Percentiles rank a stretch among this genome's conserved stretches.
phyloP scores from a whole-genome alignment of 1,284 basidiomycete species.

The Waitea zeae region DNA sequence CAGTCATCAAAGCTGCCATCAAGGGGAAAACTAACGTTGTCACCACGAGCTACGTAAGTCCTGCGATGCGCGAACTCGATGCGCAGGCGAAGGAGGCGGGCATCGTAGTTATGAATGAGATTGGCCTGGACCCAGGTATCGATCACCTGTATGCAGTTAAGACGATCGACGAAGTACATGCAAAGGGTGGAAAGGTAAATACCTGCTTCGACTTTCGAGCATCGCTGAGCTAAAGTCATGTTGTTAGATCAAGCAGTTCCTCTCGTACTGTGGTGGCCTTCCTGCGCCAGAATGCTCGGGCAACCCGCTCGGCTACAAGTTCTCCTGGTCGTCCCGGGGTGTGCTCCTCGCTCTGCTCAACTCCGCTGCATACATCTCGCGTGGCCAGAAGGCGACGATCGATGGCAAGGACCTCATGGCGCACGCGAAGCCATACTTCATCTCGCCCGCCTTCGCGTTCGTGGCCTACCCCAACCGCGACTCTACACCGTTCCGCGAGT shows the following conservation, averaged over 20 bases:
- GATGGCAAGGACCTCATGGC: conserved; percentile 67
- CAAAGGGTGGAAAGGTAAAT: conserved; percentile 78
- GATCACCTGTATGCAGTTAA: conserved; percentile 96
- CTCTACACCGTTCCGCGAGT: conserved; percentile 75
- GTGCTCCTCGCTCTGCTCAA: conserved; percentile 93
- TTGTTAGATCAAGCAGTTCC: conserved; percentile 75
- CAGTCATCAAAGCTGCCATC: conserved; percentile 91
- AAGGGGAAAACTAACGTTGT: conserved; percentile 92
- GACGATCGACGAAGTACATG: conserved; percentile 89
- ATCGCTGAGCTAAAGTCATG: conserved; percentile 1
- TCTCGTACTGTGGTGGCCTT: conserved; percentile 94
- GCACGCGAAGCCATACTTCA: conserved; percentile 85
- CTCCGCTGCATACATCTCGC: conserved; percentile 68
- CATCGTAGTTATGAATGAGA: conserved; percentile 95
- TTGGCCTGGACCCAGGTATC: conserved; percentile 91
- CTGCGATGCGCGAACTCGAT: conserved; percentile 82
- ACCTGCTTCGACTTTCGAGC: conserved; percentile 1
- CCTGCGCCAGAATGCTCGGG: conserved; percentile 81
- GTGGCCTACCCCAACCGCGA: conserved; percentile 98
- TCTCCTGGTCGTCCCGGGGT: conserved; percentile 96
- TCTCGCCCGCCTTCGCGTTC: conserved; percentile 90
- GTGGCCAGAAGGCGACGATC: conserved; percentile 49
- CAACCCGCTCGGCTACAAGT: conserved; percentile 98
- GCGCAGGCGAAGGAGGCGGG: conserved; percentile 76
- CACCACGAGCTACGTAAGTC: conserved; percentile 89